These are phyloP conservation scores for Exsudoporus floridanus DNA, from an alignment of 1,284 basidiomycete genomes.

Conservation along the genomic window DNA sequence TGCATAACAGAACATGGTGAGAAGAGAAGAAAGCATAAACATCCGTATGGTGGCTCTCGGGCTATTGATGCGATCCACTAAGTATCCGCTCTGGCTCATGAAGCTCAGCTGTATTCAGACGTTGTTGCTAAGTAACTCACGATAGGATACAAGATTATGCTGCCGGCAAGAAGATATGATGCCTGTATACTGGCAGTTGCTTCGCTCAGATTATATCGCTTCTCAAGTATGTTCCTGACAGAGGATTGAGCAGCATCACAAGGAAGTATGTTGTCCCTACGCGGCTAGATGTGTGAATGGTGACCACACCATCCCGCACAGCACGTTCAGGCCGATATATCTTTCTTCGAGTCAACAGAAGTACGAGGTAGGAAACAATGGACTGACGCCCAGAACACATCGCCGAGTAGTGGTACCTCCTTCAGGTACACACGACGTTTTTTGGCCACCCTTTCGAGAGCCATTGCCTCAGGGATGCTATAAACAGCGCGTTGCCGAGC, in stretches of 20 bases:
- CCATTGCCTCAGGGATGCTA: conserved; percentile 56
- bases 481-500: conserved; percentile 44
- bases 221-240: conserved; percentile 70
- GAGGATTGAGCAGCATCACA: conserved; percentile 5
- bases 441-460: conserved; percentile 62
- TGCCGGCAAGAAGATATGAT: conserved; percentile 73
- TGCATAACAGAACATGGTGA: conserved; percentile 62
- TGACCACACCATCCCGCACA: conserved; percentile 77
- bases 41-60: conserved; percentile 58
- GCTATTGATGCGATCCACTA: conserved; percentile 59
- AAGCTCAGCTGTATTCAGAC: conserved; percentile 3
- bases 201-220: conserved; percentile 62
- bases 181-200: conserved; percentile 60
- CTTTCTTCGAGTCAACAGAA: conserved; percentile 36
- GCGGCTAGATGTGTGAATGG: conserved; percentile 77
- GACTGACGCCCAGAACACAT: conserved; percentile 77
- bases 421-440: conserved; percentile 60
- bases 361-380: background rate
- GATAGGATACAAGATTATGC: conserved; percentile 70
- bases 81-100: conserved; percentile 51
- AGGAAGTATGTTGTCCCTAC: conserved; percentile 40
- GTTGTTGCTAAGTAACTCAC: conserved; percentile 37
- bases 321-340: conserved; percentile 67
- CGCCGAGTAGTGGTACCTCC: conserved; percentile 66
- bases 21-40: conserved; percentile 57